phyloP scores from a whole-genome alignment of 305 asterid species.

The Solanum hybrid region DNA sequence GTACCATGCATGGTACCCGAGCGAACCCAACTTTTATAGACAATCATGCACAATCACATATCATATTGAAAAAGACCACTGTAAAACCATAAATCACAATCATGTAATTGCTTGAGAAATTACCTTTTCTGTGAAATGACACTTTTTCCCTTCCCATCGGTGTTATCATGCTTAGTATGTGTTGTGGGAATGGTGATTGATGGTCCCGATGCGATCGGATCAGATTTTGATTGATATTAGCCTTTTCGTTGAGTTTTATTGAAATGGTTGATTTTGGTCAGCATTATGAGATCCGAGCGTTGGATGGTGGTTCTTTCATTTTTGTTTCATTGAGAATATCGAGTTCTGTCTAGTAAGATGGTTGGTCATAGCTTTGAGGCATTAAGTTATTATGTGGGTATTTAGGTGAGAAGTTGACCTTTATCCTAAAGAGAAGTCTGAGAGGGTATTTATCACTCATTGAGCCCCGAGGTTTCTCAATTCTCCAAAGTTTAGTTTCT shows the following conservation, averaged over 20 bases:
- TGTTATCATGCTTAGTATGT: background rate
- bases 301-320: background rate
- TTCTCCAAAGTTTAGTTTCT: background rate
- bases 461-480: background rate
- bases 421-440: background rate
- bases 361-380: background rate
- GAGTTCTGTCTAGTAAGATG: background rate
- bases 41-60: background rate
- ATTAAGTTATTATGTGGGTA: background rate
- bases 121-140: background rate
- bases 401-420: background rate
- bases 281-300: background rate
- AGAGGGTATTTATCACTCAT: background rate
- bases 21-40: background rate
- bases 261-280: background rate
- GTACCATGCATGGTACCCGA: background rate
- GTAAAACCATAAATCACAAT: background rate
- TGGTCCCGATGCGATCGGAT: background rate
- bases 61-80: background rate
- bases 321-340: background rate
- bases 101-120: background rate
- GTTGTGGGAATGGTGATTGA: background rate
- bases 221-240: background rate
- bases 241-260: too few relatives aligned
- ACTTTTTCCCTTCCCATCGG: background rate